Percentiles rank a stretch among this genome's conserved stretches.
Conservation (phyloP, 805 yeast species). For the Danielozyma ontarioensis region DNA sequence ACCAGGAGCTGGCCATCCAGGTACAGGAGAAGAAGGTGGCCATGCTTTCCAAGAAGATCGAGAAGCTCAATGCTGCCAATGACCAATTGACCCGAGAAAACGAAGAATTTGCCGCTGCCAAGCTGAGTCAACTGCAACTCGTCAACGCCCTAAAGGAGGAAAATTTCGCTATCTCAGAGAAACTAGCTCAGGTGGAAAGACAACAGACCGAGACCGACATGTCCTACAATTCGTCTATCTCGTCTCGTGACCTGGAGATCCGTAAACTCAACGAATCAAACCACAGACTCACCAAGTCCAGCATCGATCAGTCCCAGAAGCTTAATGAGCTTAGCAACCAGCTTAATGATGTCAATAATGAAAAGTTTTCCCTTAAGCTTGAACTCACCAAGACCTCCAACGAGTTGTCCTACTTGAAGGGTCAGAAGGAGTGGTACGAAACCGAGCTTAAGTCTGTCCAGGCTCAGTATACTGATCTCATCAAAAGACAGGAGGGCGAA, state of each 20-base stretch:
- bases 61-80: conserved; percentile 17
- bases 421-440: conserved; percentile 38
- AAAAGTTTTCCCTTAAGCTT: conserved; percentile 31
- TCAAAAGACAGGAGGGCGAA: conserved; percentile 36
- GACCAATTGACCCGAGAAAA: conserved; percentile 12
- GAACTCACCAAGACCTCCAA: conserved; percentile 29
- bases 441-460: conserved; percentile 32
- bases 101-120: conserved; percentile 8
- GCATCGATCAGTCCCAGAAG: conserved; percentile 31
- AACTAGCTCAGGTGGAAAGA: conserved; percentile 12
- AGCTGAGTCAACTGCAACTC: conserved; percentile 6
- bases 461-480: conserved; percentile 29
- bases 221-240: conserved; percentile 4
- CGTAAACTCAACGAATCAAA: conserved; percentile 21
- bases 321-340: conserved; percentile 31
- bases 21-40: conserved; percentile 19
- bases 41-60: conserved; percentile 14
- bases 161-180: conserved; percentile 8
- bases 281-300: conserved; percentile 24
- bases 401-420: conserved; percentile 26
- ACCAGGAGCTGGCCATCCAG: conserved; percentile 28
- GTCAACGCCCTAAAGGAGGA: conserved; percentile 11
- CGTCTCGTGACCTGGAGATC: conserved; percentile 19
- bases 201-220: conserved; percentile 8
- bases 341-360: conserved; percentile 31